phyloP scores from a whole-genome alignment of 2,329 filamentous ascomycete genomes.

The Aspergillus pseudoglaucus region DNA sequence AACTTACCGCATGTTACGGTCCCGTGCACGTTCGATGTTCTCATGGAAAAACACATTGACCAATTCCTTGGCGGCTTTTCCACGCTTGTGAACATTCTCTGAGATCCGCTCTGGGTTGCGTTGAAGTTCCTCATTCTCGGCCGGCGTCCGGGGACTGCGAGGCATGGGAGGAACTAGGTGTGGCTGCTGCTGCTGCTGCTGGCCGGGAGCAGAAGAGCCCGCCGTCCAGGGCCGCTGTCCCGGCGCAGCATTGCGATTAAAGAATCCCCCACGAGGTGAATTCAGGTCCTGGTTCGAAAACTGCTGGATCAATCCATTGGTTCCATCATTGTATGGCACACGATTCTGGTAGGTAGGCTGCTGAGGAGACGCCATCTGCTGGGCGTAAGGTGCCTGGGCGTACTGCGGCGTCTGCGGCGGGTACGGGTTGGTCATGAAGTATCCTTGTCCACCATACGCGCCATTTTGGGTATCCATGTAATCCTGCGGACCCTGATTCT shows the following conservation, averaged over 20 bases:
- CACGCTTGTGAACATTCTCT: slow-evolving; percentile 72
- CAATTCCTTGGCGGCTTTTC: slow-evolving; percentile 58
- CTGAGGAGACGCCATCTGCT: slow-evolving; percentile 50
- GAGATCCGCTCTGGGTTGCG: slow-evolving; percentile 79
- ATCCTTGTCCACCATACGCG: slow-evolving; percentile 39
- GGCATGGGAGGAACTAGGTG: slow-evolving; percentile 65
- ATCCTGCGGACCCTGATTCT: slow-evolving; percentile 54
- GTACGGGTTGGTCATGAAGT: slow-evolving; percentile 60
- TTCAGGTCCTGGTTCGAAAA: slow-evolving; percentile 95
- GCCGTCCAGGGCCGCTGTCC: slow-evolving; percentile 77
- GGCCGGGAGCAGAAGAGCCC: slow-evolving; percentile 48
- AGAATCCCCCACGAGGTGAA: slow-evolving; percentile 62
- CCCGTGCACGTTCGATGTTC: slow-evolving; percentile 90
- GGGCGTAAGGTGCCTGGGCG: slow-evolving; percentile 47
- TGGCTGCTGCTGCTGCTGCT: slow-evolving; percentile 47
- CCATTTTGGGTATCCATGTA: slow-evolving; percentile 49
- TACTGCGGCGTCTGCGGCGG: slow-evolving; percentile 43
- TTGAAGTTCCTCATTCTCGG: slow-evolving; percentile 66
- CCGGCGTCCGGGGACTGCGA: slow-evolving; percentile 48
- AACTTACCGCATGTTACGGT: slow-evolving; percentile 83
- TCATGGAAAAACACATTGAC: slow-evolving; percentile 89
- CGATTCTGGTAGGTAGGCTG: slow-evolving; percentile 48
- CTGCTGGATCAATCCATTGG: slow-evolving; percentile 87
- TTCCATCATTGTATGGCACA: slow-evolving; percentile 60
- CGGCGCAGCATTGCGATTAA: slow-evolving; percentile 63